Base-by-base conservation (phyloP, 73 alveolate species). In the Paramecium caudatum region DNA sequence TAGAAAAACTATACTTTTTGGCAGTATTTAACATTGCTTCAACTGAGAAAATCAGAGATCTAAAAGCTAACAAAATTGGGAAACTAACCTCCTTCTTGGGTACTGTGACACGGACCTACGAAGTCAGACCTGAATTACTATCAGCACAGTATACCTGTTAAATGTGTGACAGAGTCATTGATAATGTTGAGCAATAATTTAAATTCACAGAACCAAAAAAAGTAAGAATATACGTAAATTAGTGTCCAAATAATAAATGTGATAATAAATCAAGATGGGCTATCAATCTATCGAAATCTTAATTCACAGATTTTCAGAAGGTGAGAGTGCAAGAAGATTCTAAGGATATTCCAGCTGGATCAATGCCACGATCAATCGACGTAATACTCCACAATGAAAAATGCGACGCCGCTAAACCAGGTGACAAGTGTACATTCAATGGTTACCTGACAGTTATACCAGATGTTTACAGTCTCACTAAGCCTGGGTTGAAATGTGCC, bases 351-450 rank as follows among this genome's bases (percentile, higher is more conserved):
- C 99, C 99, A 27, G 98, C 99, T 4, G 99, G 99, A 0, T 95
- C 99, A 19, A 98, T 98, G 99, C 99, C 99, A 8, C 91, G 99
- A 81, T 95, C 99, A 46, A 96, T 98, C 62, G 99, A 98, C 91
- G 98, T 98, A 16, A 97, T 98, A 13, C 93, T 98, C 45, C 93
- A 99, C 63, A 96, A 96, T 55, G 99, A 97, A 87, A 91, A 96
- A 49, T 98, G 94, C 47, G 98, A 97, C 92, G 63, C 94, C 50
- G 99, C 98, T 10, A 94, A 98, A 95, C 99, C 99, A 47, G 99
- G 99, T 63, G 99, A 97, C 78, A 95, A 93, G 80, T 91, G 96
- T 46, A 91, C 94, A 55, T 97, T 96, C 83, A 95, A 97, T 9
- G 96, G 96, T 6, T 93, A 90, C 25, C 82, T 90, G 45, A 95